phyloP scores from a whole-genome alignment of 768 basidiomycete genomes.

The Holtermanniella nyarrowii region DNA sequence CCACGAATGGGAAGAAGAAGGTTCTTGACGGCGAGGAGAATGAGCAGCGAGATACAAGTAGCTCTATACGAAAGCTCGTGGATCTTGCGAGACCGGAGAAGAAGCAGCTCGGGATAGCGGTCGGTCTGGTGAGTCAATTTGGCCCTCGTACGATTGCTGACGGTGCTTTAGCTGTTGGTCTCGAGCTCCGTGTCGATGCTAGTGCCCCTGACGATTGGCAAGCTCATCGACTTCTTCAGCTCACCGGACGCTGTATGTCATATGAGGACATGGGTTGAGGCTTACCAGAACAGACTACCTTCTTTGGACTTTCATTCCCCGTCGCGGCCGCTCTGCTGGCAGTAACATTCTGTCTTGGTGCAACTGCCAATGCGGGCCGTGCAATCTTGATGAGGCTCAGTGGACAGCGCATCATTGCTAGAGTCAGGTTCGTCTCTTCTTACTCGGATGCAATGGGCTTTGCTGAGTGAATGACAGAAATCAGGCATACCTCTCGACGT shows the following conservation, averaged over 20 bases:
- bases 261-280: conserved; percentile 37
- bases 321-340: conserved; percentile 68
- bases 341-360: conserved; percentile 73
- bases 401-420: conserved; percentile 84
- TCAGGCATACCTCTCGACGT: conserved; percentile 67
- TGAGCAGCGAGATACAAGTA: conserved; percentile 4
- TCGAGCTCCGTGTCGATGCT: conserved; percentile 86
- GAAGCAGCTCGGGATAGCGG: conserved; percentile 62
- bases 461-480: conserved; percentile 44
- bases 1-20: not conserved
- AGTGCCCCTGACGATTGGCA: conserved; percentile 85
- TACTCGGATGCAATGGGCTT: not conserved
- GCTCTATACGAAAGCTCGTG: conserved; percentile 44
- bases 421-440: conserved; percentile 37
- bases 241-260: conserved; percentile 55
- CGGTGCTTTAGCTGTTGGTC: conserved; percentile 57
- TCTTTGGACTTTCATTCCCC: conserved; percentile 66
- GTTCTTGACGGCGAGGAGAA: not conserved
- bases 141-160: conserved; percentile 9
- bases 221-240: conserved; percentile 80
- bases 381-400: conserved; percentile 62
- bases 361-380: conserved; percentile 60
- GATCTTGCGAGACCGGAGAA: conserved; percentile 72
- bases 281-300: conserved; percentile 44
- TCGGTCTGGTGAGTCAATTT: conserved; percentile 47